Evolutionary conservation across 2,329 filamentous ascomycete genomes (phyloP).

Genomic region (Pestalotiopsis sp.): DNA sequence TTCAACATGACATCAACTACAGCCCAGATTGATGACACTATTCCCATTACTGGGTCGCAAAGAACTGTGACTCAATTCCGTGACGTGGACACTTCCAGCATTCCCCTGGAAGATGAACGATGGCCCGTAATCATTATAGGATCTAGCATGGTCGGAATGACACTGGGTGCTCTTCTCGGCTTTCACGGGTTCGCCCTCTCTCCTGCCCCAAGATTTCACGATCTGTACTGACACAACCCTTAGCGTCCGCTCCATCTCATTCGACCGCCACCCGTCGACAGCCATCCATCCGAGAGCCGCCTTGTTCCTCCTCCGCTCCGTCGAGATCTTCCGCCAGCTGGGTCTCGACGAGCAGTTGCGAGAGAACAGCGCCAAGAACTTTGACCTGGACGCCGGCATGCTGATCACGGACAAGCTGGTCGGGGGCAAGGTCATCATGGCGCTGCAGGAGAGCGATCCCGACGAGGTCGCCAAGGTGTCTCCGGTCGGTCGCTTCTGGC

Average conservation of each 20-base stretch:
- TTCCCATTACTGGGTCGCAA: neutral
- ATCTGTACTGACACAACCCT: neutral
- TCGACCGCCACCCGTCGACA: neutral
- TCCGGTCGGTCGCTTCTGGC: neutral
- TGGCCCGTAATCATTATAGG: neutral
- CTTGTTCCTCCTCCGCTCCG: neutral
- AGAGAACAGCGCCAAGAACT: neutral
- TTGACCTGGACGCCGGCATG: neutral
- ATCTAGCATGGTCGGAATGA: neutral
- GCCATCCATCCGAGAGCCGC: neutral
- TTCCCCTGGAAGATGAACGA: neutral
- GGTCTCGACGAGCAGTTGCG: neutral
- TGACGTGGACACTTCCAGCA: neutral
- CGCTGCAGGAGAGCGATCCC: neutral
- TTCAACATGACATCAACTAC: neutral
- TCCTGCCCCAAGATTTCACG: neutral
- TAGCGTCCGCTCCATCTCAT: neutral
- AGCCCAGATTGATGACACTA: neutral
- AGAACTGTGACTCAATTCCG: neutral
- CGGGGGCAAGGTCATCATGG: neutral
- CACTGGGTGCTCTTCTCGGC: neutral
- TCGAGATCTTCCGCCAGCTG: neutral
- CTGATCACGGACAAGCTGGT: neutral
- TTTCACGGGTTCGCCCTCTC: neutral
- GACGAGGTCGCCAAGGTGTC: neutral